Evolutionary conservation across 2,329 filamentous ascomycete genomes (phyloP).

Genomic region (Fusarium piperis): DNA sequence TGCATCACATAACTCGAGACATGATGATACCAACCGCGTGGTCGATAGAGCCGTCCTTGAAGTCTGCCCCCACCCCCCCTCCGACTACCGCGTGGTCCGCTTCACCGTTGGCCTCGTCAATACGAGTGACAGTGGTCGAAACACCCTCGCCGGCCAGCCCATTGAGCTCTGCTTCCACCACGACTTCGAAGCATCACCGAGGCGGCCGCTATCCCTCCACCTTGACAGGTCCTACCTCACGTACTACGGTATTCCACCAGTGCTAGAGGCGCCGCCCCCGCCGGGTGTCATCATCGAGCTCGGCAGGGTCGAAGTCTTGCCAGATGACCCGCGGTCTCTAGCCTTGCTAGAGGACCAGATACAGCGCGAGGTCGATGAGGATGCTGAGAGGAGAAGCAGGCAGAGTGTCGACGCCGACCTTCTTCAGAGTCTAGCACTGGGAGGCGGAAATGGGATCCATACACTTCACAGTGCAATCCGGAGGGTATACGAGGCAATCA

Average conservation of each 20-base stretch:
- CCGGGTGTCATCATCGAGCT: not conserved
- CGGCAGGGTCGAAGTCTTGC: not conserved
- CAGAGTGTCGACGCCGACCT: not conserved
- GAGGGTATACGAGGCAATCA: no score
- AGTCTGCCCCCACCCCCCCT: not conserved
- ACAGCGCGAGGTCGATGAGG: not conserved
- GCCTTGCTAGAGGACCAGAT: not conserved
- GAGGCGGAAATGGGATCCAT: no score
- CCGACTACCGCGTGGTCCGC: not conserved
- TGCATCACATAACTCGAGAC: no score
- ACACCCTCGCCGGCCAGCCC: not conserved
- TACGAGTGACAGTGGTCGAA: not conserved
- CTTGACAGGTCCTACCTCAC: not conserved
- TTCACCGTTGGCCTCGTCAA: not conserved
- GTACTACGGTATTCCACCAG: not conserved
- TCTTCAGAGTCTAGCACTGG: no score
- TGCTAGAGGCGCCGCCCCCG: not conserved
- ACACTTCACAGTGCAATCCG: no score
- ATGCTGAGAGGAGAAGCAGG: not conserved
- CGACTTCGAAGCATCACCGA: not conserved
- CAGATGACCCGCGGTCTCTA: not conserved
- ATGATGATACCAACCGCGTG: no score
- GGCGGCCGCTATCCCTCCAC: not conserved
- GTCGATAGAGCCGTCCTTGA: no score
- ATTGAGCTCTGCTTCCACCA: not conserved